Percentiles rank a stretch among this genome's conserved stretches.
phyloP scores from a whole-genome alignment of 2,329 filamentous ascomycete species.

The Paecilomyces dactylethromorphus region DNA sequence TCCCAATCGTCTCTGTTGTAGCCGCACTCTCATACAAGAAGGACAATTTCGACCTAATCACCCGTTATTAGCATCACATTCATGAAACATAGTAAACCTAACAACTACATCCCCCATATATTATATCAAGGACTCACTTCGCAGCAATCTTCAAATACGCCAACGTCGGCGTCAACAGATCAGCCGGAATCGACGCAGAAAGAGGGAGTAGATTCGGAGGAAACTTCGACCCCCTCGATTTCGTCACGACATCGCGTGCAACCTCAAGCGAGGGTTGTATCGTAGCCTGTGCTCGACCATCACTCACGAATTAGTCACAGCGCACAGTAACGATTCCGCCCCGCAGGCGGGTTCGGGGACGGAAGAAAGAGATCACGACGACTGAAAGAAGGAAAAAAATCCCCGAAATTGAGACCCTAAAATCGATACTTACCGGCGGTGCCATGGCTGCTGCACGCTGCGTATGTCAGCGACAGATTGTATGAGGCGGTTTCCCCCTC shows the following conservation, averaged over 20 bases:
- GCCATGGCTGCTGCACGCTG: slow-evolving; percentile 16
- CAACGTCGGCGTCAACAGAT: slow-evolving; percentile 88
- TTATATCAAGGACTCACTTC: slow-evolving; percentile 48
- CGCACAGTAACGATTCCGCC: not conserved
- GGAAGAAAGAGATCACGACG: not conserved
- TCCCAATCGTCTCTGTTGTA: slow-evolving; percentile 80
- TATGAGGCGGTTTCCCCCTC: not conserved
- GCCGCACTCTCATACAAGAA: slow-evolving; percentile 96
- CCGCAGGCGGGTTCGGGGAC: not conserved
- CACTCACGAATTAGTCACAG: not conserved
- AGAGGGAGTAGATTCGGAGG: slow-evolving; percentile 75
- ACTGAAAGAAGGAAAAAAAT: not conserved
- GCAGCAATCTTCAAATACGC: slow-evolving; percentile 88
- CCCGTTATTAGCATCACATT: not conserved
- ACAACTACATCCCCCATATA: no score
- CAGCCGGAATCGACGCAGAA: slow-evolving; percentile 78
- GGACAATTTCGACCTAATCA: slow-evolving; percentile 61
- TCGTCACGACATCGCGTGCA: slow-evolving; percentile 50
- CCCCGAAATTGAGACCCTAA: not conserved
- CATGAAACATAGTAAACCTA: not conserved
- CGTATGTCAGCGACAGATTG: not conserved
- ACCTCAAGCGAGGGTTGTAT: slow-evolving; percentile 58
- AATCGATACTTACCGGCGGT: slow-evolving; percentile 16
- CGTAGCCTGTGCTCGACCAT: slow-evolving; percentile 32
- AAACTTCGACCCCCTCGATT: slow-evolving; percentile 45